Evolutionary conservation across 768 basidiomycete genomes (phyloP), one percentile per base, ranked within the genome.

Genomic region (Suillus variegatus): DNA sequence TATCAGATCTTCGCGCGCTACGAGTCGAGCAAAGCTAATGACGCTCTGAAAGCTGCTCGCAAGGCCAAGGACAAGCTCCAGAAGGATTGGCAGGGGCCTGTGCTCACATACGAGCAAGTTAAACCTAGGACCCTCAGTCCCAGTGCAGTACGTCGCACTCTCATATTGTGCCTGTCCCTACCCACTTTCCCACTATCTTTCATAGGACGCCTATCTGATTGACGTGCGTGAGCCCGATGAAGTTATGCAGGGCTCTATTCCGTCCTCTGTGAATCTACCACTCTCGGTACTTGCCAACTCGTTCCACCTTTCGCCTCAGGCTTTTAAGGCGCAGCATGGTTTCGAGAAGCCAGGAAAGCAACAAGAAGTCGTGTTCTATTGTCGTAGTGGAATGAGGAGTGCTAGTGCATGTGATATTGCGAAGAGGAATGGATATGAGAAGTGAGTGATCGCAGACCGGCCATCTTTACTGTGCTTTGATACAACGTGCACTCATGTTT

Each of bases 141-240:
- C 4, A 86, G 87, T 62, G 76, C 83, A 3, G 92, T 92, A 70
- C 35, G 75, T 25, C 40, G 7, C 13, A 6, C 25, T 43, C 46
- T 20, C 35, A 32, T 18, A 46, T 76, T 71, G 12, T 51, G 10
- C 4, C 63, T 51, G 14, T n/a, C 16, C 6, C 35, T 41, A 61
- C 18, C 41, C 36, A 49, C 25, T 25, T 35, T 32, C 46, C 63
- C 77, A 36, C 14, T 35, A 43, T 68, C 41, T 64, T 52, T 25
- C 67, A 51, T 66, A 94, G 92, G 82, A 90, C 66, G 81, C 85
- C 6, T 92, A 88, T 73, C 74, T 94, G 54, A 88, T 94, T 69
- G 95, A 97, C 71, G 96, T 98, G n/a, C 89, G 97, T 25, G 96
- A 97, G 75, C 92, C 90, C 1, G 88, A 93, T 68, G 96, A 97